Evolutionary conservation across 2,329 filamentous ascomycete species (phyloP).

Genomic region (Leptographium radiaticola): DNA sequence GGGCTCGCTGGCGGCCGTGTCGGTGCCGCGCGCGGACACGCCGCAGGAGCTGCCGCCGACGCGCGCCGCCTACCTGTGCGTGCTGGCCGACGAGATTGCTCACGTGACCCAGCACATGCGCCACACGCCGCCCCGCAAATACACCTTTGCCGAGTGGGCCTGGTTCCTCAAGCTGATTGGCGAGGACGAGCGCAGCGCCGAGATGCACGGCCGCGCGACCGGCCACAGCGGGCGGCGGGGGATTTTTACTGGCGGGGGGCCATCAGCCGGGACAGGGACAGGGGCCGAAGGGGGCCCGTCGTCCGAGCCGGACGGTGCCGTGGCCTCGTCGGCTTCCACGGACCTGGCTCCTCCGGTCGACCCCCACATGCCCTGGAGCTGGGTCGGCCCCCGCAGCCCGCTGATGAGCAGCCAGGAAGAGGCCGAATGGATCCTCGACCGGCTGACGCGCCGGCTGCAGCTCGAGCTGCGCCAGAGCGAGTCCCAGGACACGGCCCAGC

Average conservation of each 20-base stretch:
- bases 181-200: conserved; percentile 41
- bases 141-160: conserved; percentile 76
- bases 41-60: conserved; percentile 25
- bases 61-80: conserved; percentile 40
- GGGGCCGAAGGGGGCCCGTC: no score
- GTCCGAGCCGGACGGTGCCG: no score
- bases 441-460: conserved; percentile 43
- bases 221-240: no score
- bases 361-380: conserved; percentile 42
- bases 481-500: neutral
- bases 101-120: conserved; percentile 51
- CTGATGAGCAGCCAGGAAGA: conserved; percentile 57
- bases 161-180: conserved; percentile 71
- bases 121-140: conserved; percentile 44
- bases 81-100: conserved; percentile 62
- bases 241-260: conserved; percentile 3
- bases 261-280: neutral
- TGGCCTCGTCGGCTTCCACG: no score
- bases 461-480: conserved; percentile 26
- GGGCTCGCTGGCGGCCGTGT: conserved; percentile 8
- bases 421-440: conserved; percentile 60
- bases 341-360: no score
- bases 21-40: conserved; percentile 20
- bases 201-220: conserved; percentile 31
- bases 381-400: conserved; percentile 57